Evolutionary conservation across 2,329 filamentous ascomycete species (phyloP).

Genomic region (Ophiostoma tasmaniense): DNA sequence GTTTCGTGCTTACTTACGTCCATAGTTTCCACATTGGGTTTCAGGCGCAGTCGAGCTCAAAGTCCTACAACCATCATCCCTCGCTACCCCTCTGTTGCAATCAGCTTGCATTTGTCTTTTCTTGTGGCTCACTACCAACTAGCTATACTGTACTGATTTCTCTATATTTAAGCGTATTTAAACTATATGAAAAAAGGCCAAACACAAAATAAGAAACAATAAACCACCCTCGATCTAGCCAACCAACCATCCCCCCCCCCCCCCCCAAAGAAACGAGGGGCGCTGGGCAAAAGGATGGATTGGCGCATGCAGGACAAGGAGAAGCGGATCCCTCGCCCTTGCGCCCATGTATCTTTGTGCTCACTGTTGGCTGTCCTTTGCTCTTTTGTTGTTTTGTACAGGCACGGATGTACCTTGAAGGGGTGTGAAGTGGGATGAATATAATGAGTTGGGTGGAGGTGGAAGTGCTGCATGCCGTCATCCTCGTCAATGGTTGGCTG

Average conservation of each 20-base stretch:
- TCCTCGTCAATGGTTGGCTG: background rate
- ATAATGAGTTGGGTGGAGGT: background rate
- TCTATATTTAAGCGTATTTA: background rate
- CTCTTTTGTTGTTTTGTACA: background rate
- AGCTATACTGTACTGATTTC: background rate
- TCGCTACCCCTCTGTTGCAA: background rate
- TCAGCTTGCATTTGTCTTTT: no score
- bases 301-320: conserved; percentile 3
- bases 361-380: background rate
- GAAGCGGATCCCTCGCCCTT: background rate
- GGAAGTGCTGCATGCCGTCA: background rate
- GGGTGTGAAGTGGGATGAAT: background rate
- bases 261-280: background rate
- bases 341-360: background rate
- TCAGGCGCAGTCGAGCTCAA: background rate
- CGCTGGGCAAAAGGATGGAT: background rate
- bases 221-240: background rate
- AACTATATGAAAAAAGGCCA: background rate
- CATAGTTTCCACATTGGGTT: background rate
- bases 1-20: background rate
- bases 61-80: background rate
- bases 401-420: background rate
- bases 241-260: background rate
- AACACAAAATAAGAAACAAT: background rate
- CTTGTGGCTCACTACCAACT: background rate